Base-by-base conservation (phyloP, 768 basidiomycete genomes). In the Tricholoma hemisulphureum region DNA sequence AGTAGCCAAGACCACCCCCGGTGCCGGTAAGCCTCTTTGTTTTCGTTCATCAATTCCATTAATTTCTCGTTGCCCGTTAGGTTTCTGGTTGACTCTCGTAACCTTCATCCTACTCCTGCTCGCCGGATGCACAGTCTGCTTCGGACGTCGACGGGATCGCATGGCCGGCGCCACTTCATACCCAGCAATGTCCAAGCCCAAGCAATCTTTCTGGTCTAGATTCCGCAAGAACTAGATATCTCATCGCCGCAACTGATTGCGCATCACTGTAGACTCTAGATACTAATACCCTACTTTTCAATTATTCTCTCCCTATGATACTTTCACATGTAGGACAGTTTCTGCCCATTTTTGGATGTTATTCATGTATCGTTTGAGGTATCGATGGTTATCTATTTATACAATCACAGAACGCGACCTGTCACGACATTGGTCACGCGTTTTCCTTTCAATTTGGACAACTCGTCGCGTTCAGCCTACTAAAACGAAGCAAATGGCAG, bases 61-160 rank as follows among this genome's bases (percentile, higher is more conserved):
- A 43, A 35, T 31, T 35, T n/a, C n/a, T 13, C 23, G n/a, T 43
- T 7, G 4, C 23, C 28, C 29, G 18, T 48, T 59, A 87, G 88
- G 81, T 7, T 90, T 91, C 69, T 91, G 89, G 89, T 68, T 91
- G 69, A 89, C 87, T 1, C 83, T 91, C 63, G 83, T 79, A 18
- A 69, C 84, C 11, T 73, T 91, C 66, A 72, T 91, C 61, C 79
- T 91, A 4, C 79, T 86, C 29, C 70, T 84, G 39, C 66, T 89
- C 55, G 87, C 82, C 16, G 87, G 87, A 53, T 82, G 82, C 75
- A 85, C 85, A 3, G 84, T 89, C 34, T 88, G 86, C 75, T 83
- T 88, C 60, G 87, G 87, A 10, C 82, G 87, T 35, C 77, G 86
- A 56, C 80, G 75, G 56, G 75, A 79, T 57, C 79, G 86, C 61